Evolutionary conservation across 805 yeast species (phyloP), one percentile per base, ranked within the genome.

Genomic region (Candida corydali): DNA sequence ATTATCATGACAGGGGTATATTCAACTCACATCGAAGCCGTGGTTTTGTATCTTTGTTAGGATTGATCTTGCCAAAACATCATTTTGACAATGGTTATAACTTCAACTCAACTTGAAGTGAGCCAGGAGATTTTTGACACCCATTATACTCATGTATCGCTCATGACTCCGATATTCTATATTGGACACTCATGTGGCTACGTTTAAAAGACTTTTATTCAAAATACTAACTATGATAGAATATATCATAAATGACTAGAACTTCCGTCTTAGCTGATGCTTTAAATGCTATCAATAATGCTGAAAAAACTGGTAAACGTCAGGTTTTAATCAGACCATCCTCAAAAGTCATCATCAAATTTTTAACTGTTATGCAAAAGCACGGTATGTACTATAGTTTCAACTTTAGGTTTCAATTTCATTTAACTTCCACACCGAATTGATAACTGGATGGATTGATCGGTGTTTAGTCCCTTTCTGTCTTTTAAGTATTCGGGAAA

Each of bases 281-380:
- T 65, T 83, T 89, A 63, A 89, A 89, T 76, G 82, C 95, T 62
- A 89, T 89, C 74, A 87, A 88, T 88, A 89, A 89, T 75, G 98
- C 98, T 74, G 96, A 89, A 78, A 89, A 88, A 78, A 82, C 96
- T 73, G 98, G 98, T 73, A 89, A 89, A 82, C 85, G 98, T 76
- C 98, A 89, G 78, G 97, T 89, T 62, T 75, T 89, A 69, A 82
- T 89, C 73, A 86, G 97, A 81, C 98, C 98, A 52, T 87, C 97
- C 37, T 89, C 97, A 65, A 89, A 89, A 84, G 98, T 89, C 59
- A 88, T 89, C 75, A 80, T 89, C 82, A 89, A 87, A 75, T 89
- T 87, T 75, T 78, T 89, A 71, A 78, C 86, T 63, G 98, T 89
- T 59, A 88, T 89, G 86, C 98, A 89, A 79, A 87, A 80, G 77